These are phyloP conservation scores for Arthrocladium fulminans DNA, from an alignment of 2,329 filamentous ascomycete genomes.

Conservation along the genomic window DNA sequence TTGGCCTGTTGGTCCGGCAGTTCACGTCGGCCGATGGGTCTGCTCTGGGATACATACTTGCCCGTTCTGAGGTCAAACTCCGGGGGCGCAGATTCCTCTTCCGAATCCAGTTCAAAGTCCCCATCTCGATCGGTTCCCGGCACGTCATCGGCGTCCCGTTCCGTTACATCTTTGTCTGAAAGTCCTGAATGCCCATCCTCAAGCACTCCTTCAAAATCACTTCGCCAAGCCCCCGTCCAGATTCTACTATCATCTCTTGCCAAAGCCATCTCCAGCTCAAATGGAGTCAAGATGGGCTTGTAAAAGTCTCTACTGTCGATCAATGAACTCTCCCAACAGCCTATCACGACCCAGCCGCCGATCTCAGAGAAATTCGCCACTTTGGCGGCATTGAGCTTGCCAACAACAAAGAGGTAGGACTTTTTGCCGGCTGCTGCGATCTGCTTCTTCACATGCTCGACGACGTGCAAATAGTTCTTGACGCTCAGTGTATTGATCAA, in stretches of 20 bases:
- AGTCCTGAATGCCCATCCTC: slow-evolving; percentile 23
- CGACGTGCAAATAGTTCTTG: slow-evolving; percentile 75
- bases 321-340: slow-evolving; percentile 93
- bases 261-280: slow-evolving; percentile 75
- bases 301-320: slow-evolving; percentile 85
- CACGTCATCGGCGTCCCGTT: slow-evolving; percentile 23
- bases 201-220: slow-evolving; percentile 66
- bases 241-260: slow-evolving; percentile 64
- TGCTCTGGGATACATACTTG: slow-evolving; percentile 64
- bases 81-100: slow-evolving; percentile 61
- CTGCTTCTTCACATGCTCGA: slow-evolving; percentile 61
- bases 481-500: slow-evolving; percentile 92
- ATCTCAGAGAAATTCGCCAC: slow-evolving; percentile 94
- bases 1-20: slow-evolving; percentile 14
- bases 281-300: slow-evolving; percentile 86
- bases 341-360: slow-evolving; percentile 92
- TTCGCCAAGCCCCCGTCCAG: slow-evolving; percentile 85
- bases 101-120: slow-evolving; percentile 59
- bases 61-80: slow-evolving; percentile 90
- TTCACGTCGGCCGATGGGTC: slow-evolving; percentile 33
- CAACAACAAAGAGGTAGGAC: slow-evolving; percentile 90
- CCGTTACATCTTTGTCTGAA: slow-evolving; percentile 4
- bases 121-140: slow-evolving; percentile 28
- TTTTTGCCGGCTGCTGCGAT: slow-evolving; percentile 83
- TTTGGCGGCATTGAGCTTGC: slow-evolving; percentile 91